Conservation (phyloP, 805 yeast species). For the Vanderwaltozyma polyspora region DNA sequence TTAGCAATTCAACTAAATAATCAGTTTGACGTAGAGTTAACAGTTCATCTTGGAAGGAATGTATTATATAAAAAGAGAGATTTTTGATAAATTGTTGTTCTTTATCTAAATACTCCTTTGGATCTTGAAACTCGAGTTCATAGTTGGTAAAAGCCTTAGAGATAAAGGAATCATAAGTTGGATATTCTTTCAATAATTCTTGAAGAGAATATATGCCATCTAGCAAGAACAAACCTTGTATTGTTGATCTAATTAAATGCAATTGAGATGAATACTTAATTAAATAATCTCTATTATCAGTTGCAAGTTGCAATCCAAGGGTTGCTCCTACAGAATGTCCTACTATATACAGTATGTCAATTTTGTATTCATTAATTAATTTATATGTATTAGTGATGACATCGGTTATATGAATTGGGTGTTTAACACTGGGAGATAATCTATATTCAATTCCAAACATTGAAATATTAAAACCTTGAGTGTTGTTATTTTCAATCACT, state of each 20-base stretch:
- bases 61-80: conserved; percentile 33
- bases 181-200: conserved; percentile 48
- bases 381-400: conserved; percentile 34
- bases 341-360: conserved; percentile 29
- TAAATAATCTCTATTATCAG: not conserved
- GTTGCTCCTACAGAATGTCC: conserved; percentile 86
- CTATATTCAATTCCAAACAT: conserved; percentile 46
- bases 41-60: conserved; percentile 59
- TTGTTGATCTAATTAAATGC: conserved; percentile 5
- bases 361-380: conserved; percentile 11
- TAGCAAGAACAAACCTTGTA: conserved; percentile 29
- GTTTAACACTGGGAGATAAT: conserved; percentile 47
- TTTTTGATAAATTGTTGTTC: conserved; percentile 1
- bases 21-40: conserved; percentile 41
- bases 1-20: conserved; percentile 29
- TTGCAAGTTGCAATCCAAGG: conserved; percentile 41
- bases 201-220: conserved; percentile 63
- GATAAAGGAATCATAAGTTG: conserved; percentile 46
- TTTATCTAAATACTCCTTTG: not conserved
- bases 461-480: conserved; percentile 2
- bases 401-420: conserved; percentile 54
- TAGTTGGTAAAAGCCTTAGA: conserved; percentile 40
- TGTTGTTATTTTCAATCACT: conserved; percentile 5
- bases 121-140: not conserved
- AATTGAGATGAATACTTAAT: conserved; percentile 1